Evolutionary conservation across 192 early-diverging fungal genomes (phyloP).

Genomic region (Mortierella alpina): DNA sequence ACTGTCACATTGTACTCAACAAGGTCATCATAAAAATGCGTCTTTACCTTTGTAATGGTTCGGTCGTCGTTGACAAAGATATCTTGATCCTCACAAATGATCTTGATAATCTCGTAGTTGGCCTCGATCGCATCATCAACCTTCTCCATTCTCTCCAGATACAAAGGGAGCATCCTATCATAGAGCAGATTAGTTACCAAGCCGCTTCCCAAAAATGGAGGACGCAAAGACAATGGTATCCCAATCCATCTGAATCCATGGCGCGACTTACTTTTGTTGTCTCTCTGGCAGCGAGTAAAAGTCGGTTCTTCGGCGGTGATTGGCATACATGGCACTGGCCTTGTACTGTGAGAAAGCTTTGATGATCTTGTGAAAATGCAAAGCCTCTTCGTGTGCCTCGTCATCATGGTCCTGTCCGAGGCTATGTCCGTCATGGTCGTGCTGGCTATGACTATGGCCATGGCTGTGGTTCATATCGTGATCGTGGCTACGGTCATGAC

Average conservation of each 20-base stretch:
- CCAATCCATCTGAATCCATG: background rate
- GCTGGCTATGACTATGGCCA: slow-evolving; percentile 16
- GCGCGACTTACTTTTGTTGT: slow-evolving; percentile 60
- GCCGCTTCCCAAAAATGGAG: background rate
- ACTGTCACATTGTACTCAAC: background rate
- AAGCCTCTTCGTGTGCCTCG: slow-evolving; percentile 42
- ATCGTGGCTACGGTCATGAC: slow-evolving; percentile 16
- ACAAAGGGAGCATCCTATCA: slow-evolving; percentile 59
- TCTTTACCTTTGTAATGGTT: slow-evolving; percentile 25
- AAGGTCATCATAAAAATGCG: background rate
- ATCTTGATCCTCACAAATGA: slow-evolving; percentile 59
- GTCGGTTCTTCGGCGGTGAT: slow-evolving; percentile 71
- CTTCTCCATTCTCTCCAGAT: slow-evolving; percentile 71
- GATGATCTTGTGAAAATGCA: slow-evolving; percentile 66
- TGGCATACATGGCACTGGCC: slow-evolving; percentile 64
- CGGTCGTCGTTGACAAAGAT: slow-evolving; percentile 59
- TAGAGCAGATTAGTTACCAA: background rate
- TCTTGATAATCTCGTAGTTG: slow-evolving; percentile 68
- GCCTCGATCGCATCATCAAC: slow-evolving; percentile 69
- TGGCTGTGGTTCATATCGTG: slow-evolving; percentile 24
- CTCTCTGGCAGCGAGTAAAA: slow-evolving; percentile 70
- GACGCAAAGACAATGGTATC: background rate
- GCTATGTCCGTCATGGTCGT: background rate
- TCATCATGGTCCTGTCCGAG: slow-evolving; percentile 12
- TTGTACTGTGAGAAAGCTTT: slow-evolving; percentile 73